Evolutionary conservation across 495 filamentous ascomycete species (phyloP).

Genomic region (Penicillium egyptiacum): DNA sequence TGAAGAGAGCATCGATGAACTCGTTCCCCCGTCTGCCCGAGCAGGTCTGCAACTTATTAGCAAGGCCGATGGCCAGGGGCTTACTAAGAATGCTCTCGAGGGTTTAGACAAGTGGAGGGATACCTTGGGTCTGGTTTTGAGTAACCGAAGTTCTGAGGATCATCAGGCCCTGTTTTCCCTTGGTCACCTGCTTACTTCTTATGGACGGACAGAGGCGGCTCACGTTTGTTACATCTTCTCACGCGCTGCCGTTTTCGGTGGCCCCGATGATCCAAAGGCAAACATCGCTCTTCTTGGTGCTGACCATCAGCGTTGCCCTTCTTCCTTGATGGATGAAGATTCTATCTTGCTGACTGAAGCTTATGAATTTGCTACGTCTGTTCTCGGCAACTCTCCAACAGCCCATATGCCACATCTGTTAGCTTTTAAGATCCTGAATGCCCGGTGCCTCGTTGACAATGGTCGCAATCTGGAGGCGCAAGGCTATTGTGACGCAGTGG

Average conservation of each 20-base stretch:
- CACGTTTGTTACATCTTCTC: constrained; percentile 81
- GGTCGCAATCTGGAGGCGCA: constrained; percentile 81
- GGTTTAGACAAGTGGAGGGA: constrained; percentile 94
- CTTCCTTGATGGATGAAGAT: constrained; percentile 75
- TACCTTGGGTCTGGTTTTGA: constrained; percentile 79
- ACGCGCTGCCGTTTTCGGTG: constrained; percentile 65
- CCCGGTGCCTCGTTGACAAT: constrained; percentile 76
- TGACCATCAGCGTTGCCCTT: constrained; percentile 67
- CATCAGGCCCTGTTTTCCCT: constrained; percentile 72
- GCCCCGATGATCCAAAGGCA: constrained; percentile 76
- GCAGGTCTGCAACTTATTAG: constrained; percentile 89
- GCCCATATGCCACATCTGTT: constrained; percentile 79
- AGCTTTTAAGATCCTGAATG: constrained; percentile 85
- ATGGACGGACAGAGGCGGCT: constrained; percentile 85
- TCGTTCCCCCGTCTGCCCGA: constrained; percentile 91
- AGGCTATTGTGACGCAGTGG: constrained; percentile 86
- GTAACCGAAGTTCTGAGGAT: constrained; percentile 82
- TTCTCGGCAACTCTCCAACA: constrained; percentile 56
- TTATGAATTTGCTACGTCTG: constrained; percentile 80
- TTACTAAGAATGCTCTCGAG: constrained; percentile 70
- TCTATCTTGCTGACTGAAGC: constrained; percentile 85
- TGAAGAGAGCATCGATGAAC: constrained; percentile 92
- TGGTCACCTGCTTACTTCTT: constrained; percentile 79
- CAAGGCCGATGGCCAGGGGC: constrained; percentile 58
- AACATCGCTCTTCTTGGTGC: constrained; percentile 81